phyloP scores from a whole-genome alignment of 495 filamentous ascomycete species.

The Aspergillus olivimuriae region DNA sequence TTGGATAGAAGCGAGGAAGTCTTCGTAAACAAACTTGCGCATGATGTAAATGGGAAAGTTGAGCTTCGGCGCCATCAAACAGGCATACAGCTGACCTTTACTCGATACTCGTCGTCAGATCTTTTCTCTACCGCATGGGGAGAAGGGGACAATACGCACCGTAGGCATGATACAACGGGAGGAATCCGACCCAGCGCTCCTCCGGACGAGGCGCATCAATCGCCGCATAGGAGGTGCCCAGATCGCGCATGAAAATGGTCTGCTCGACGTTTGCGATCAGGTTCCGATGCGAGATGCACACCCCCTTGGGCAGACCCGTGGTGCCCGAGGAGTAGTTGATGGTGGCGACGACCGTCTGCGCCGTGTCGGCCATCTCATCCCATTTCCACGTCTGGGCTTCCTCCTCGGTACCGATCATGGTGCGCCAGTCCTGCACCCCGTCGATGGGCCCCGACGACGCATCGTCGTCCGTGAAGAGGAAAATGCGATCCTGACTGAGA shows the following conservation, averaged over 20 bases:
- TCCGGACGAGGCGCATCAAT: background rate
- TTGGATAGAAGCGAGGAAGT: conserved; percentile 59
- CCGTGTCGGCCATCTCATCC: conserved; percentile 18
- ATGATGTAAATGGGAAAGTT: background rate
- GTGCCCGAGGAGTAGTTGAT: conserved; percentile 72
- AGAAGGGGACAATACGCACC: conserved; percentile 45
- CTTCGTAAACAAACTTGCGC: conserved; percentile 53
- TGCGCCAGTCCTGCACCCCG: conserved; percentile 34
- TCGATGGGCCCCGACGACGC: conserved; percentile 6
- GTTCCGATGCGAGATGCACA: conserved; percentile 69
- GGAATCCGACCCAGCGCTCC: conserved; percentile 28
- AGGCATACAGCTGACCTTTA: conserved; percentile 28
- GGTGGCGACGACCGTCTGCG: background rate
- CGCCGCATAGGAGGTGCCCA: conserved; percentile 19
- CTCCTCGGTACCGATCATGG: conserved; percentile 23
- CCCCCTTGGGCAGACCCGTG: conserved; percentile 77
- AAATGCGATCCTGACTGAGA: conserved; percentile 25
- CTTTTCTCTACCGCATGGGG: too few species aligned
- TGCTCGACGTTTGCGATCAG: conserved; percentile 57
- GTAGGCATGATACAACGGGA: conserved; percentile 42
- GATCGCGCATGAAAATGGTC: conserved; percentile 9
- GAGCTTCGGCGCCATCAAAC: conserved; percentile 8
- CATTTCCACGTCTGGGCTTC: conserved; percentile 31
- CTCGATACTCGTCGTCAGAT: too few species aligned
- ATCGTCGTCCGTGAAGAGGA: conserved; percentile 32